phyloP scores from a whole-genome alignment of 495 filamentous ascomycete species.

The Cairneyella variabilis region DNA sequence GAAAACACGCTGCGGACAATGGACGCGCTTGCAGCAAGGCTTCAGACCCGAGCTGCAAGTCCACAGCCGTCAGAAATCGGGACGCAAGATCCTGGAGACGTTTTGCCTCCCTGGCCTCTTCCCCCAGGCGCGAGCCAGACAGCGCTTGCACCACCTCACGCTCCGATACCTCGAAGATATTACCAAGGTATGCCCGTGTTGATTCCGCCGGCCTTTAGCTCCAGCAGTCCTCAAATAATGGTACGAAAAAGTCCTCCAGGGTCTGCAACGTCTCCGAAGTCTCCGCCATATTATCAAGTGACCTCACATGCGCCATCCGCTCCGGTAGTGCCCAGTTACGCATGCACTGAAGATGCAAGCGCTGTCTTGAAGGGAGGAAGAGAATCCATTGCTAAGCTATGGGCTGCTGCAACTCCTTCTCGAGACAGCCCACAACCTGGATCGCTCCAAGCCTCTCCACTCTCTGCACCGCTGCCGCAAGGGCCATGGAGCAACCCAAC shows the following conservation, averaged over 20 bases:
- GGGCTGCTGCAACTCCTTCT: conserved; percentile 6
- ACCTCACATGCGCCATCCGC: conserved; percentile 3
- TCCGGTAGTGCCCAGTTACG: conserved; percentile 10
- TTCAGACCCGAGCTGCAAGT: no score
- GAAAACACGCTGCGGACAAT: conserved; percentile 15
- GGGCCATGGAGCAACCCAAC: background rate
- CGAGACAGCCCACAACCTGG: background rate
- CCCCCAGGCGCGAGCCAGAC: conserved; percentile 2
- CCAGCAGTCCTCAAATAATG: background rate
- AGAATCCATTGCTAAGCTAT: background rate
- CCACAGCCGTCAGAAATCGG: background rate
- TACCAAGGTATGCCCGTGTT: no score
- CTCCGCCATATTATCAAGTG: conserved; percentile 12
- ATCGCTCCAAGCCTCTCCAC: background rate
- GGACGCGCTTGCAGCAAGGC: conserved; percentile 8
- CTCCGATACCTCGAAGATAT: conserved; percentile 4
- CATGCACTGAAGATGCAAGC: conserved; percentile 3
- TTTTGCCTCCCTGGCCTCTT: conserved; percentile 15
- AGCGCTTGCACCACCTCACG: background rate
- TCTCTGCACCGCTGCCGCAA: conserved; percentile 17
- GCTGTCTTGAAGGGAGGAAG: conserved; percentile 12
- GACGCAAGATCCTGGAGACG: conserved; percentile 11
- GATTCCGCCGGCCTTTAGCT: background rate
- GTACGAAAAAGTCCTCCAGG: background rate
- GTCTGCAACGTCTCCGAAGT: background rate